Evolutionary conservation across 164 flowering plant genomes (phyloP).

Genomic region (grape (Vitis vinifera)): DNA sequence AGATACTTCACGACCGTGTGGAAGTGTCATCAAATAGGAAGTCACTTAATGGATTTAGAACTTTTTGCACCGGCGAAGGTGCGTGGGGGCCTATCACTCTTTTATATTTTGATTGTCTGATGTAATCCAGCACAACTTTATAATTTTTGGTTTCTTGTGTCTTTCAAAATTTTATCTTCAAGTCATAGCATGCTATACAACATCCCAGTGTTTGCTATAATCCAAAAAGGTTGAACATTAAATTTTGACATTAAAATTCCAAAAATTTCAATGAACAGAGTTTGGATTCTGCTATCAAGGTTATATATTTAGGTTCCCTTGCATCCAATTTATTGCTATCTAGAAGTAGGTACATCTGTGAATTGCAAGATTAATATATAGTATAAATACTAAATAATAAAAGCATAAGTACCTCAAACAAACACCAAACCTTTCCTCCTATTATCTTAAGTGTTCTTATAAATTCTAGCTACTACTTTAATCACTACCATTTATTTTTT

Average conservation of each 20-base stretch:
- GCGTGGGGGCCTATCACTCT: slow-evolving; percentile 23
- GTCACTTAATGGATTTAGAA: slow-evolving; percentile 39
- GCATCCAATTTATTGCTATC: too few relatives aligned
- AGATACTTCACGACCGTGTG: slow-evolving; percentile 35
- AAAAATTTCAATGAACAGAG: not conserved
- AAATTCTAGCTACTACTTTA: too few relatives aligned
- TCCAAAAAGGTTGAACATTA: not conserved
- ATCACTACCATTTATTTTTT: too few relatives aligned
- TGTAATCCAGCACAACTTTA: not conserved
- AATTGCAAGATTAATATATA: too few relatives aligned
- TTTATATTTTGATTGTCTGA: slow-evolving; percentile 8
- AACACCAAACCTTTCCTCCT: too few relatives aligned
- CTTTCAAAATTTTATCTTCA: not conserved
- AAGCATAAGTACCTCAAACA: too few relatives aligned
- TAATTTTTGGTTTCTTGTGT: not conserved
- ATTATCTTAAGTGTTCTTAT: too few relatives aligned
- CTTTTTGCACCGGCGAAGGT: slow-evolving; percentile 60
- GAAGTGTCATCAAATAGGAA: slow-evolving; percentile 43
- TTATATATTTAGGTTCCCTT: not conserved
- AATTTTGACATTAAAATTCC: not conserved
- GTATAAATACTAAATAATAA: too few relatives aligned
- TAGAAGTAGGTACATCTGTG: too few relatives aligned
- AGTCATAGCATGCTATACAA: not conserved
- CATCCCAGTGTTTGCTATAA: not conserved
- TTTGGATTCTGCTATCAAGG: not conserved